Conservation (phyloP, 441 rosid genomes). For the Metrosideros polymorpha region DNA sequence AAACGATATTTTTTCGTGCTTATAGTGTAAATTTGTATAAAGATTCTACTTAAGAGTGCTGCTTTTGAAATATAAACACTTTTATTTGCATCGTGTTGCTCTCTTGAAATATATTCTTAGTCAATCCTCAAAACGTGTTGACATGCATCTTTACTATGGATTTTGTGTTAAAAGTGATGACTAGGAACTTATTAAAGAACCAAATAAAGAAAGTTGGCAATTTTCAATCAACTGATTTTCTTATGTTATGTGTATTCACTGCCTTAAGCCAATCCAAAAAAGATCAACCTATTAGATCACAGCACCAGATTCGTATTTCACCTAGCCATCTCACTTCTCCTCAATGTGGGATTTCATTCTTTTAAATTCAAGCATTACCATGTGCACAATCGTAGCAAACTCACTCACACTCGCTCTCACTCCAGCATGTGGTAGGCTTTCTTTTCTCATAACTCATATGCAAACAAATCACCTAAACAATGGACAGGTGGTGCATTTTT, state of each 20-base stretch:
- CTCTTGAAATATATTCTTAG: not conserved
- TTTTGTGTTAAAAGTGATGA: not conserved
- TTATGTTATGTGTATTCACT: not conserved
- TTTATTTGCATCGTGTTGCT: not conserved
- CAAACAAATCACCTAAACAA: too few relatives aligned
- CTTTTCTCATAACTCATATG: too few relatives aligned
- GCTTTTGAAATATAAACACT: too few relatives aligned
- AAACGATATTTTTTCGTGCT: not conserved
- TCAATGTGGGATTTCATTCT: too few relatives aligned
- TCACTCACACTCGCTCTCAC: too few relatives aligned
- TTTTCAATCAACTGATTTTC: not conserved
- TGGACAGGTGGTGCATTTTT: too few relatives aligned
- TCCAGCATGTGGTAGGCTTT: too few relatives aligned
- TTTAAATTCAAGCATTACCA: too few relatives aligned
- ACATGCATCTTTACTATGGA: not conserved
- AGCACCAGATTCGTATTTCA: not conserved
- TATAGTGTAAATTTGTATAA: too few relatives aligned
- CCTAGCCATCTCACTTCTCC: not conserved
- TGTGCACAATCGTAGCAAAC: too few relatives aligned
- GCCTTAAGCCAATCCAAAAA: not conserved
- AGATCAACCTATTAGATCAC: not conserved
- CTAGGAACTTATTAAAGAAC: not conserved
- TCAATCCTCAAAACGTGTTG: too few relatives aligned
- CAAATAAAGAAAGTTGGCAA: not conserved
- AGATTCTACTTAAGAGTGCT: not conserved